A percentile compares a stretch with the other conserved stretches of the same genome.
Conservation (phyloP, 495 filamentous ascomycete genomes). For the Penicillium fimorum region DNA sequence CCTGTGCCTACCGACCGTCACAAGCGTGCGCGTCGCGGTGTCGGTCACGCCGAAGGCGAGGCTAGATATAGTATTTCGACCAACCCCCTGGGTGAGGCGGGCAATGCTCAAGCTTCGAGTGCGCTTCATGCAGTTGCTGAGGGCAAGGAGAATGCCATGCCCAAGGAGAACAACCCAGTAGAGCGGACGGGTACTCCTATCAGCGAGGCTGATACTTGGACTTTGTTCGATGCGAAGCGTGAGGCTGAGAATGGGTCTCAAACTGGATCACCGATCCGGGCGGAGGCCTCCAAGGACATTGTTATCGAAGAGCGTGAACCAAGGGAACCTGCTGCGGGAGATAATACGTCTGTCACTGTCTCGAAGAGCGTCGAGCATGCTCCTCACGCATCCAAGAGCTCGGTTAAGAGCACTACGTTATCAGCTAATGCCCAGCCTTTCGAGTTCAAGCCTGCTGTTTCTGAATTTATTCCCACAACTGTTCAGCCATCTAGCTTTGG, state of each 20-base stretch:
- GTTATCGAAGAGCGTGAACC: slow-evolving; percentile 9
- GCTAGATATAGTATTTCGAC: slow-evolving; percentile 67
- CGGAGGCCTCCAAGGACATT: slow-evolving; percentile 20
- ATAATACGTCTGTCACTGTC: slow-evolving; percentile 6
- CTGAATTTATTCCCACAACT: slow-evolving; percentile 44
- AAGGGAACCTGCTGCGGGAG: slow-evolving; percentile 13
- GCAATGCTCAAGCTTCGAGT: slow-evolving; percentile 34
- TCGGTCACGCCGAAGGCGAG: slow-evolving; percentile 62
- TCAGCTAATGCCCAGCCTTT: slow-evolving; percentile 70
- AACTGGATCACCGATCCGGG: slow-evolving; percentile 28
- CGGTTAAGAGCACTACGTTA: slow-evolving; percentile 38
- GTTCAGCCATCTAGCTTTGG: slow-evolving; percentile 44
- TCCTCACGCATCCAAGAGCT: slow-evolving; percentile 25
- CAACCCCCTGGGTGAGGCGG: slow-evolving; percentile 43
- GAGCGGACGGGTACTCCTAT: slow-evolving; percentile 36
- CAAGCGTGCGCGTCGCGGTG: slow-evolving; percentile 66
- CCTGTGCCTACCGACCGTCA: slow-evolving; percentile 52
- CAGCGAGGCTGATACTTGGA: slow-evolving; percentile 45
- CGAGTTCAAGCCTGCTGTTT: slow-evolving; percentile 54
- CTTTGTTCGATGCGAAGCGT: slow-evolving; percentile 42
- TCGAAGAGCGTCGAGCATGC: slow-evolving; percentile 18
- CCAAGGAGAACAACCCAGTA: slow-evolving; percentile 28
- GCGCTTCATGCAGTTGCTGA: slow-evolving; percentile 33
- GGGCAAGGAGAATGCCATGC: slow-evolving; percentile 48
- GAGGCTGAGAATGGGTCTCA: slow-evolving; percentile 40